Evolutionary conservation across 306 rosid species (phyloP).

Genomic region (Canavalia gladiata): DNA sequence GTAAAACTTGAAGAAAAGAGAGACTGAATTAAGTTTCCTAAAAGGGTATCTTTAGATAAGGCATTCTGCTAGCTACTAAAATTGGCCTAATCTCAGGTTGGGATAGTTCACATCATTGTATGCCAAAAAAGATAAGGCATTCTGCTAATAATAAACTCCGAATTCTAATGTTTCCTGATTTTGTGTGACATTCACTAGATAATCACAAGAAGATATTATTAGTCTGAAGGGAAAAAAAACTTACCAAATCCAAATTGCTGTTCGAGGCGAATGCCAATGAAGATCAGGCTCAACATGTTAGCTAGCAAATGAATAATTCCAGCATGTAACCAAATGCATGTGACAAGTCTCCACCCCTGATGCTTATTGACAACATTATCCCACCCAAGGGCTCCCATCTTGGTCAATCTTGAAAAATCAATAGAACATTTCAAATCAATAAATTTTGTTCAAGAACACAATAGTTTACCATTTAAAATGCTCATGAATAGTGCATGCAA

Average conservation of each 20-base stretch:
- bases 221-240: neutral
- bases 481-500: slow-evolving; percentile 20
- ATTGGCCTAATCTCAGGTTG: neutral
- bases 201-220: neutral
- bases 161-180: neutral
- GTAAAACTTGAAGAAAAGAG: neutral
- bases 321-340: slow-evolving; percentile 92
- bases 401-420: slow-evolving; percentile 69
- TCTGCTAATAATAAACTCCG: too few relatives aligned
- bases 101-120: too few relatives aligned
- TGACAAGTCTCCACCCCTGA: slow-evolving; percentile 87
- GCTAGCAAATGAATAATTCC: slow-evolving; percentile 79
- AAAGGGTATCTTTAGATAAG: neutral
- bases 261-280: slow-evolving; percentile 89
- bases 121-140: too few relatives aligned
- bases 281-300: slow-evolving; percentile 77
- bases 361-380: slow-evolving; percentile 64
- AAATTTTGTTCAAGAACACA: neutral
- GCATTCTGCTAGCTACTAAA: neutral
- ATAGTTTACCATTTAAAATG: neutral
- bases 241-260: slow-evolving; percentile 95
- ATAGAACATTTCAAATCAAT: slow-evolving; percentile 23
- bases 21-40: slow-evolving; percentile 4
- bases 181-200: neutral
- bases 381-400: slow-evolving; percentile 85